phyloP scores from a whole-genome alignment of 148 eudicot species.

The Heliosperma pusillum region DNA sequence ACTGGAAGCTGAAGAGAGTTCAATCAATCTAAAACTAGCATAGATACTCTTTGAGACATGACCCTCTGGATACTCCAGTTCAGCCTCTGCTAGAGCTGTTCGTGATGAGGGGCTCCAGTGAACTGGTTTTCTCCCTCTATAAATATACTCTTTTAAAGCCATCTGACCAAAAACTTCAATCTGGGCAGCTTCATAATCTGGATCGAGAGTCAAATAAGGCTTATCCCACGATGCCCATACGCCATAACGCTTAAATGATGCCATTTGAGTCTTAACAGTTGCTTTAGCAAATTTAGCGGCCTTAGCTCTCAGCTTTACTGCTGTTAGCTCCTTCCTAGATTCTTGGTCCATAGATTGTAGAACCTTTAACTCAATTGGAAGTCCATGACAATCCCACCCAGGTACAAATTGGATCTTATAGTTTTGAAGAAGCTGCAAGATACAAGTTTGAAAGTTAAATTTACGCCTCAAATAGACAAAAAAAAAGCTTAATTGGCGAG shows the following conservation, averaged over 20 bases:
- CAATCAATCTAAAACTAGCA: conserved; percentile 64
- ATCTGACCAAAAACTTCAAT: conserved; percentile 96
- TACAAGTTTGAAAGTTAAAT: conserved; percentile 1
- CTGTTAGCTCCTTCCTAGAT: conserved; percentile 83
- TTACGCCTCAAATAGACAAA: not conserved
- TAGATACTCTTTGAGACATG: conserved; percentile 92
- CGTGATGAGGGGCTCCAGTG: conserved; percentile 99
- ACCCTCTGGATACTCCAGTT: conserved; percentile 94
- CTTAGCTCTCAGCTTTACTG: conserved; percentile 81
- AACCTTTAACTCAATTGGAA: conserved; percentile 96
- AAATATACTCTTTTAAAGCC: conserved; percentile 84
- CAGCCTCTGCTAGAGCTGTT: conserved; percentile 99
- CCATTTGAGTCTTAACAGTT: conserved; percentile 88
- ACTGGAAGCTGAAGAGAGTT: conserved; percentile 44
- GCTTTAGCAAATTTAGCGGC: conserved; percentile 95
- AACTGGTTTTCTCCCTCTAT: conserved; percentile 96
- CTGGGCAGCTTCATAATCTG: conserved; percentile 96
- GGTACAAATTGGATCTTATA: conserved; percentile 75
- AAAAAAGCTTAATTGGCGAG: not conserved
- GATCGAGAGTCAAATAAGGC: conserved; percentile 86
- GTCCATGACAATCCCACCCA: conserved; percentile 99
- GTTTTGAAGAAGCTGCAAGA: conserved; percentile 92
- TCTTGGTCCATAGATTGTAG: conserved; percentile 88
- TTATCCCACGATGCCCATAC: conserved; percentile 95
- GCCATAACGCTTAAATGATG: conserved; percentile 91